Percentiles rank a stretch among this genome's conserved stretches.
These are phyloP conservation scores for Hysterium pulicare DNA, from an alignment of 2,329 filamentous ascomycete genomes.

Conservation along the genomic window DNA sequence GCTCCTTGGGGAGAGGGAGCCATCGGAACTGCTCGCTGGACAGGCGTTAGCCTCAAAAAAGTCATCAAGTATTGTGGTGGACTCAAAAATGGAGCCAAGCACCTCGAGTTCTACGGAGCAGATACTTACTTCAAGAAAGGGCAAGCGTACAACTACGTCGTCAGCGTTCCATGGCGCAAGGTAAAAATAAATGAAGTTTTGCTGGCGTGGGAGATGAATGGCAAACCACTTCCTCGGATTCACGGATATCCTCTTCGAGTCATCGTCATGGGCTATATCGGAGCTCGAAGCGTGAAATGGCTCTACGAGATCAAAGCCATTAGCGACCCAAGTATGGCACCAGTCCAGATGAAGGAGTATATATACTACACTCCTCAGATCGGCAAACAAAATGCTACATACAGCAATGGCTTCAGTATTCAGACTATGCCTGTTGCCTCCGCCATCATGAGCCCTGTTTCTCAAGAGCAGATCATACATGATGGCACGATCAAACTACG, in stretches of 20 bases:
- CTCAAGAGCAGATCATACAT: conserved; percentile 60
- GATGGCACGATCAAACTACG: conserved; percentile 56
- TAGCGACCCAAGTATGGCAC: conserved; percentile 52
- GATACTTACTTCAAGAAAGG: conserved; percentile 72
- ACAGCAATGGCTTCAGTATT: conserved; percentile 61
- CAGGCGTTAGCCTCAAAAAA: conserved; percentile 64
- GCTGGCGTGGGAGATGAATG: conserved; percentile 71
- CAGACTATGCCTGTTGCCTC: conserved; percentile 69
- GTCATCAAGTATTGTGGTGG: conserved; percentile 69
- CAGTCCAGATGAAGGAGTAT: conserved; percentile 64
- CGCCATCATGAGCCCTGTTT: conserved; percentile 63
- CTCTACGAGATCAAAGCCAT: conserved; percentile 62
- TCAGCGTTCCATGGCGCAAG: conserved; percentile 65
- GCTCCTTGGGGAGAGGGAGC: conserved; percentile 52
- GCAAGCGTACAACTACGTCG: conserved; percentile 63
- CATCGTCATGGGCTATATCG: conserved; percentile 65
- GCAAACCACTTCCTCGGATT: conserved; percentile 59
- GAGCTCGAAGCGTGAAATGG: conserved; percentile 62
- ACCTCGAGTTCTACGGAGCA: conserved; percentile 66
- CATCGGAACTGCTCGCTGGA: conserved; percentile 63
- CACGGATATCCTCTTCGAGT: conserved; percentile 63
- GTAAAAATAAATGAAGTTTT: conserved; percentile 65
- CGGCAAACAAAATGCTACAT: conserved; percentile 62
- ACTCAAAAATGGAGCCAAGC: conserved; percentile 52
- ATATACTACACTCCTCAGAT: conserved; percentile 67